Conservation (phyloP, 148 eudicot species). For the Rheum nobile region DNA sequence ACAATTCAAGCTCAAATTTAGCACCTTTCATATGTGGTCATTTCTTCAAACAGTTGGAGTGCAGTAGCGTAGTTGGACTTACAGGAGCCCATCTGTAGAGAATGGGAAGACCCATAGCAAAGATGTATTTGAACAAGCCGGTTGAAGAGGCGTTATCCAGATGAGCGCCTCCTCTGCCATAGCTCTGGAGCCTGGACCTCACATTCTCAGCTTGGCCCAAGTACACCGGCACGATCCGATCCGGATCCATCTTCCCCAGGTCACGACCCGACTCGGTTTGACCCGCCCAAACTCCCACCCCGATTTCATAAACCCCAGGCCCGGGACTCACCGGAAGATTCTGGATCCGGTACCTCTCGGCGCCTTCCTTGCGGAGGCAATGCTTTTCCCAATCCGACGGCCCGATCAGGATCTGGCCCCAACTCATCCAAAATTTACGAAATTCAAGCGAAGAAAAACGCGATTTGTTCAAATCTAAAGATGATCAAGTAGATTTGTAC, state of each 20-base stretch:
- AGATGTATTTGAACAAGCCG: slow-evolving; percentile 46
- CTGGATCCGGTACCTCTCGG: slow-evolving; percentile 59
- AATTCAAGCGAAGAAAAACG: background rate
- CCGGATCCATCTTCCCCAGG: slow-evolving; percentile 28
- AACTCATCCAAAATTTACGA: background rate
- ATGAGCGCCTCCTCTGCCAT: slow-evolving; percentile 81
- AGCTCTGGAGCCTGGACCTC: slow-evolving; percentile 58
- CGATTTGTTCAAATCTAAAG: background rate
- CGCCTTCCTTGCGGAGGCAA: slow-evolving; percentile 48
- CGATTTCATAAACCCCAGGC: slow-evolving; percentile 82
- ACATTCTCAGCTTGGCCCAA: slow-evolving; percentile 86
- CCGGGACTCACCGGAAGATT: slow-evolving; percentile 53
- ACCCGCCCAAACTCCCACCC: slow-evolving; percentile 23
- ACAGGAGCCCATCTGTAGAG: slow-evolving; percentile 87
- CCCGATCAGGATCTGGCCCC: slow-evolving; percentile 54
- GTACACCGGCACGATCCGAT: slow-evolving; percentile 54
- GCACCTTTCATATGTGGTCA: background rate
- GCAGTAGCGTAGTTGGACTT: slow-evolving; percentile 18
- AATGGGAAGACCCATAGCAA: slow-evolving; percentile 49
- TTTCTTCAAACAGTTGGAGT: background rate
- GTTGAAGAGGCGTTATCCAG: slow-evolving; percentile 26
- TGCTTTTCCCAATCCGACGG: slow-evolving; percentile 70
- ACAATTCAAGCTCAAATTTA: background rate
- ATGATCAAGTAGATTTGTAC: slow-evolving; percentile 9
- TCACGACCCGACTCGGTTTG: slow-evolving; percentile 24